Evolutionary conservation across 768 basidiomycete species (phyloP), one percentile per base, ranked within the genome.

Genomic region (Phlebiopsis gigantea): DNA sequence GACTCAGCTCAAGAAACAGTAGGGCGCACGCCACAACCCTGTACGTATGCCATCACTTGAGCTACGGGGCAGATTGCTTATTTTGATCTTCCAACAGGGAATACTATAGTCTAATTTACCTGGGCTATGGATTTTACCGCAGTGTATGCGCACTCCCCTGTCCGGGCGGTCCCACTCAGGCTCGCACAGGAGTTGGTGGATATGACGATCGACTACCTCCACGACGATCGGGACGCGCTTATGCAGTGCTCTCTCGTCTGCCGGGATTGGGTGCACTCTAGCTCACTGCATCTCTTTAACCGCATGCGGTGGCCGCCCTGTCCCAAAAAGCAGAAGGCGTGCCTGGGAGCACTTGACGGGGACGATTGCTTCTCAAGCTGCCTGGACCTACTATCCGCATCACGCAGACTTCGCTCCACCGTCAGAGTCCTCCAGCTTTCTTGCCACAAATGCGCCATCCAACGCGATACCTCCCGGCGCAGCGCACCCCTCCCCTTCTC

Each of bases 181-280:
- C 34, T 39, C 34, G 34, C 34, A 39, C 52, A 42, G 24, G 60
- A 61, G 49, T 44, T 61, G 4, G 42, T 25, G 21, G 60, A 61
- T 39, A 54, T 48, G 22, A 55, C 49, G 44, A 49, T 61, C 49
- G 60, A 58, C 53, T 51, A 47, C 42, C 50, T 57, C 19, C 57
- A 58, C 34, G 52, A 57, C 22, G 48, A 55, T 21, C 19, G 17
- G 14, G 19, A 2, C 10, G 28, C 60, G 1, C 57, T 61, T 17
- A 25, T 31, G 15, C 24, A 42, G 19, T 61, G 60, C 48, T 59
- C 48, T 42, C 57, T 61, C 34, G 57, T 58, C 14, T 61, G 57
- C 43, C 26, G 47, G 15, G 10, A 51, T 15, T 61, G 57, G 60
- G 30, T 55, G 15, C 53, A 52, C 14, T 43, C 60, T 17, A 22